phyloP scores from a whole-genome alignment of 768 basidiomycete species.

The Pulveroboletus sp. region DNA sequence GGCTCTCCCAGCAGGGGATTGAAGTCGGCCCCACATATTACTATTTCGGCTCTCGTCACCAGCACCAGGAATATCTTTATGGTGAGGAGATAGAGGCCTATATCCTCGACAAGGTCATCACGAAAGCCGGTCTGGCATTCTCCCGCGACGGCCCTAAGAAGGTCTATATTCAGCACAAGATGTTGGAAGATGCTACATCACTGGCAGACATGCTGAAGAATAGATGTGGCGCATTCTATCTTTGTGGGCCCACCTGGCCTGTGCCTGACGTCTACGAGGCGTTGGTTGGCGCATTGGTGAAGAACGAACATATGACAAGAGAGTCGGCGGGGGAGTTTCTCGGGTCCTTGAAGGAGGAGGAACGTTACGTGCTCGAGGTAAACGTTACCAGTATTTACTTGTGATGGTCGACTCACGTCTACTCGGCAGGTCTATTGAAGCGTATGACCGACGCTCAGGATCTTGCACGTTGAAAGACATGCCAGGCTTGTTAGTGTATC shows the following conservation, averaged over 20 bases:
- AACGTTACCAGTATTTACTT: neutral
- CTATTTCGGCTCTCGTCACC: slow-evolving; percentile 97
- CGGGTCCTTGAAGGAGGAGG: slow-evolving; percentile 91
- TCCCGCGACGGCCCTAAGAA: slow-evolving; percentile 90
- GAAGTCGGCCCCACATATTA: slow-evolving; percentile 91
- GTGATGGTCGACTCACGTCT: neutral
- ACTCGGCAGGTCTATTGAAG: slow-evolving; percentile 23
- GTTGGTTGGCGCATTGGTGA: slow-evolving; percentile 72
- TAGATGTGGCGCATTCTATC: slow-evolving; percentile 81
- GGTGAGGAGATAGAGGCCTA: slow-evolving; percentile 96
- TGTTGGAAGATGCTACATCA: slow-evolving; percentile 80
- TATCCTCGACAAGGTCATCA: slow-evolving; percentile 77
- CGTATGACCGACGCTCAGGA: neutral
- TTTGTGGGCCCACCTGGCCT: slow-evolving; percentile 99
- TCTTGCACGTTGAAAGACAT: neutral
- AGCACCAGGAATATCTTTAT: slow-evolving; percentile 94
- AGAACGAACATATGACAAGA: slow-evolving; percentile 60
- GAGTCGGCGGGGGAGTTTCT: slow-evolving; percentile 74
- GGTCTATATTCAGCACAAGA: slow-evolving; percentile 98
- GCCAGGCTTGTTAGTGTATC: neutral
- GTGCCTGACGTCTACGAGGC: slow-evolving; percentile 97
- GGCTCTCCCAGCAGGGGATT: slow-evolving; percentile 68
- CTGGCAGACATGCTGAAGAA: slow-evolving; percentile 72
- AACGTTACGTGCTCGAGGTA: slow-evolving; percentile 94
- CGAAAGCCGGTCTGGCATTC: slow-evolving; percentile 91